phyloP scores from a whole-genome alignment of 495 filamentous ascomycete genomes.

The Achaetomiella virescens region DNA sequence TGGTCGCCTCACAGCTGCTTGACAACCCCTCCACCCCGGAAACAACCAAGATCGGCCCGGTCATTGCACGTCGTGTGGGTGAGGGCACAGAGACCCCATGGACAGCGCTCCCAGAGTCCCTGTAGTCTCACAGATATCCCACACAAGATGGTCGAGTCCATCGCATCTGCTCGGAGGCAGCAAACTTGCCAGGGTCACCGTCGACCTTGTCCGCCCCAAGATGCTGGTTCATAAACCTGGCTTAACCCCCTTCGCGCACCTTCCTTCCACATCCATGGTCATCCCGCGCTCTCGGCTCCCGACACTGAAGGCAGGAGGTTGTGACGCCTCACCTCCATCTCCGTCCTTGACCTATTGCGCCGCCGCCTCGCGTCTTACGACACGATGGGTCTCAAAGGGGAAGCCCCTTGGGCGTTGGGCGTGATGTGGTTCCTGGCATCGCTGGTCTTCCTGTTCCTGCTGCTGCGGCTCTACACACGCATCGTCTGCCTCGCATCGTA shows the following conservation, averaged over 20 bases:
- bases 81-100: not conserved
- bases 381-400: conserved; percentile 11
- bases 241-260: not conserved
- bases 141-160: not conserved
- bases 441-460: conserved; percentile 12
- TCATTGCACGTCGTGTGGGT: not conserved
- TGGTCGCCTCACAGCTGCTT: not conserved
- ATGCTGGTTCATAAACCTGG: not conserved
- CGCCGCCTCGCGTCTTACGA: not conserved
- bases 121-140: not conserved
- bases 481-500: conserved; percentile 26
- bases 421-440: conserved; percentile 24
- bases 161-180: not conserved
- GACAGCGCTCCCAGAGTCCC: not conserved
- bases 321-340: not conserved
- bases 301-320: not conserved
- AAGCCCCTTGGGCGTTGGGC: conserved; percentile 11
- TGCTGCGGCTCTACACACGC: conserved; percentile 32
- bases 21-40: not conserved
- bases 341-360: not conserved
- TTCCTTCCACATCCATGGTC: conserved; percentile 1
- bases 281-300: not conserved
- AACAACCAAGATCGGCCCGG: not conserved
- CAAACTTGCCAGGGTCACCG: not conserved
- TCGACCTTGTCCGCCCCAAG: not conserved